Percentiles rank a stretch among this genome's conserved stretches.
phyloP scores from a whole-genome alignment of 805 yeast genomes.

The Tetrapisispora nanseiensis region DNA sequence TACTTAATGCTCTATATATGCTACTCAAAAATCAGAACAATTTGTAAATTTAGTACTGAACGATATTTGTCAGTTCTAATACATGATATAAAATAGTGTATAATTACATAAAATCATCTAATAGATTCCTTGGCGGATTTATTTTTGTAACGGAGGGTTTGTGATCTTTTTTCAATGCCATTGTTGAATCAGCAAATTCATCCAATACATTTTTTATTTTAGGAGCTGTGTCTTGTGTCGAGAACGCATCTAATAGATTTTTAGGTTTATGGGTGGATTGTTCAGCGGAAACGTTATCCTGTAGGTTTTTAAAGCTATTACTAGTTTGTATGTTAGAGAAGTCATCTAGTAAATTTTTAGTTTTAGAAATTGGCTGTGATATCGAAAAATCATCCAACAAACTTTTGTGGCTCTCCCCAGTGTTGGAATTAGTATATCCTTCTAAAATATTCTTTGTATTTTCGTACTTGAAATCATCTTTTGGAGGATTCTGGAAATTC shows the following conservation, averaged over 20 bases:
- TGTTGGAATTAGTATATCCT: constrained; percentile 5
- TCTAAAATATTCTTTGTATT: constrained; percentile 8
- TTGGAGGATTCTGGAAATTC: neutral
- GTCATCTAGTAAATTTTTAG: constrained; percentile 13
- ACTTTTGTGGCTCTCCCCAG: constrained; percentile 1
- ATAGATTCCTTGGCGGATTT: constrained; percentile 19
- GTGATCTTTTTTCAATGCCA: neutral
- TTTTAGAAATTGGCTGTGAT: neutral
- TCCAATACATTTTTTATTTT: constrained; percentile 5
- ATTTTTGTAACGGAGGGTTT: neutral
- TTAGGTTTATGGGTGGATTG: neutral
- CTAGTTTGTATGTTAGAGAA: constrained; percentile 4
- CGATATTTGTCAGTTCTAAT: too few relatives aligned
- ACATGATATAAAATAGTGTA: neutral
- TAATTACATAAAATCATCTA: constrained; percentile 28
- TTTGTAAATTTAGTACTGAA: too few relatives aligned
- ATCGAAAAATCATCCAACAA: constrained; percentile 5
- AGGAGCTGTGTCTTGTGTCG: neutral
- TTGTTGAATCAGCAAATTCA: neutral
- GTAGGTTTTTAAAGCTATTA: constrained; percentile 2
- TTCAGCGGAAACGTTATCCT: constrained; percentile 2
- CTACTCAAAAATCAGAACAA: too few relatives aligned
- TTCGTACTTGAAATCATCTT: neutral
- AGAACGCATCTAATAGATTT: constrained; percentile 16
- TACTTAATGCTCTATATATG: too few relatives aligned